A percentile compares a stretch with the other conserved stretches of the same genome.
These are phyloP conservation scores for Cadophora gregata DNA, from an alignment of 2,329 filamentous ascomycete species.

Conservation along the genomic window DNA sequence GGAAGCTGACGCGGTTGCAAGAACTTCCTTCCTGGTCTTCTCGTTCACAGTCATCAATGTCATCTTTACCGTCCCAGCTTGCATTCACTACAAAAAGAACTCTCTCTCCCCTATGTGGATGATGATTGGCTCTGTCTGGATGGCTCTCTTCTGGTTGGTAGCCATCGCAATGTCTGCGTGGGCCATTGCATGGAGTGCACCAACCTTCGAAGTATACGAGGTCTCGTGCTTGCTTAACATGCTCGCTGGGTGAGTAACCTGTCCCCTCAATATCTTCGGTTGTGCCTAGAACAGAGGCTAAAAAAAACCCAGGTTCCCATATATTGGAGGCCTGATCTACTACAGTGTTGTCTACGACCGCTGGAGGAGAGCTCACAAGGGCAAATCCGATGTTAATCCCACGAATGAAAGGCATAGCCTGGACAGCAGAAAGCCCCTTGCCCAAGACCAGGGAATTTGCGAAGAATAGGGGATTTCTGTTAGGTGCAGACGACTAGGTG, in stretches of 20 bases:
- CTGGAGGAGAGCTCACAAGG: background rate
- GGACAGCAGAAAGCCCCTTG: slow-evolving; percentile 8
- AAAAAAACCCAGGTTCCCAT: background rate
- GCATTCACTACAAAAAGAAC: slow-evolving; percentile 1
- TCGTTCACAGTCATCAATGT: slow-evolving; percentile 1
- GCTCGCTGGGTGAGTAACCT: background rate
- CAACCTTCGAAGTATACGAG: background rate
- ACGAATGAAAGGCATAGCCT: slow-evolving; percentile 5
- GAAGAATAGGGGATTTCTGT: background rate
- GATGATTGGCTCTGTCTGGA: slow-evolving; percentile 9
- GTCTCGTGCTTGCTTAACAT: background rate
- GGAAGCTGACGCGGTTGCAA: background rate
- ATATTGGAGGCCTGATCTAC: background rate
- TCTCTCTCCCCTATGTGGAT: slow-evolving; percentile 5
- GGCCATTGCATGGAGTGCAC: background rate
- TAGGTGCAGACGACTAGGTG: background rate
- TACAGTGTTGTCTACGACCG: background rate
- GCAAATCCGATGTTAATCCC: background rate
- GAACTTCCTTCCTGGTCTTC: slow-evolving; percentile 2
- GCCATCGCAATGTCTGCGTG: background rate
- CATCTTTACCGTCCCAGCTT: slow-evolving; percentile 4
- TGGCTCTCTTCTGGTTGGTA: slow-evolving; percentile 5
- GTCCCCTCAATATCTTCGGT: background rate
- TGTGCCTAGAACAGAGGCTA: background rate
- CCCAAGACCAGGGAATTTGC: background rate